Evolutionary conservation across 768 basidiomycete genomes (phyloP), one percentile per base, ranked within the genome.

Genomic region (Lactarius tabidus): DNA sequence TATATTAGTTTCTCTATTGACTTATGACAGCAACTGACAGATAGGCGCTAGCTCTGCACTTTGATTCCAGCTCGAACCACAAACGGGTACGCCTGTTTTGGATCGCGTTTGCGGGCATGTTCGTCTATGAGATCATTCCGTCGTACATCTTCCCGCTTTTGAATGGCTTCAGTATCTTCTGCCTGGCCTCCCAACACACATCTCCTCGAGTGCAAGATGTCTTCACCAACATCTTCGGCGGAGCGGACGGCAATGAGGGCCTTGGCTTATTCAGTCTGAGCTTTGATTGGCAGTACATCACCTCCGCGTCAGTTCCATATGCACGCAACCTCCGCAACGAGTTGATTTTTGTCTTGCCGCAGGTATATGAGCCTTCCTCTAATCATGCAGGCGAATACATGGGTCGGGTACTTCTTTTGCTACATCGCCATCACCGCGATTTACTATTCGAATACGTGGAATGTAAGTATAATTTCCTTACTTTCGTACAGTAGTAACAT

Each of bases 231-330:
- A 66, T 90, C 0, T 89, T 90, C 64, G 89, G 89, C 33, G 89
- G 89, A 6, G 76, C 82, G 3, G 78, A 83, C 39, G 86, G 81
- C 33, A 90, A 89, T 69, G 87, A 90, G 72, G 88, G 87, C 0
- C 76, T 89, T 45, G 87, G 88, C 0, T 70, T 89, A 23, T 62
- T 85, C 45, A 83, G 81, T 38, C 63, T 89, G 48, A 83, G 84
- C n/a, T 81, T 89, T 54, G 88, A 89, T 69, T 90, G 85, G 85
- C 84, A 86, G 65, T 85, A 85, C 67, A 84, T 87, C 66, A 81
- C 81, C 0, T 84, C 84, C 18, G 41, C 33, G 69, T 73, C 45
- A 23, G 73, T 70, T n/a, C 3, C 18, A 15, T 7, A n/a, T 35
- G 15, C 23, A 41, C 23, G n/a, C 45, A 8, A 18, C 14, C 26